A percentile compares a stretch with the other conserved stretches of the same genome.
Evolutionary conservation across 1,284 basidiomycete species (phyloP).

Genomic region (Pyrrhoderma noxium): DNA sequence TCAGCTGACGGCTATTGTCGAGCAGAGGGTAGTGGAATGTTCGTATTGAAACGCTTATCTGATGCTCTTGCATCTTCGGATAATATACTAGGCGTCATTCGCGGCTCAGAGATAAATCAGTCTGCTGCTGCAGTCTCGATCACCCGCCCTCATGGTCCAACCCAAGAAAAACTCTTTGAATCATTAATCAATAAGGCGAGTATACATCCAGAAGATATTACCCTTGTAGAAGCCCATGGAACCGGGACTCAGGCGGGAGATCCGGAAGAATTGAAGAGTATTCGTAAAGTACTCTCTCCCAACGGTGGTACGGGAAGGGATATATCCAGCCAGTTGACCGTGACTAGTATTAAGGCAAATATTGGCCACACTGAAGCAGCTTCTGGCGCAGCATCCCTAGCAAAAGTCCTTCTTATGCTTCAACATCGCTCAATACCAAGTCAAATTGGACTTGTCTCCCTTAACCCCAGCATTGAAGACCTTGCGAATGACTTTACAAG

Average conservation of each 20-base stretch:
- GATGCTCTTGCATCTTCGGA: conserved; percentile 61
- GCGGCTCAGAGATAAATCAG: conserved; percentile 63
- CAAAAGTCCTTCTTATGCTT: conserved; percentile 65
- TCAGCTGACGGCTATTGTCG: conserved; percentile 68
- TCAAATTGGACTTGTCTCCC: conserved; percentile 47
- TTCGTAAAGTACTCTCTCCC: conserved; percentile 46
- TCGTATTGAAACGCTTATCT: conserved; percentile 61
- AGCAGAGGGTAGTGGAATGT: conserved; percentile 59
- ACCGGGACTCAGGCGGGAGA: conserved; percentile 67
- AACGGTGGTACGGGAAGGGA: conserved; percentile 25
- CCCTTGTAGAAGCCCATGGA: conserved; percentile 65
- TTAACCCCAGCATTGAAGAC: conserved; percentile 50
- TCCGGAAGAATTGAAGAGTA: conserved; percentile 53
- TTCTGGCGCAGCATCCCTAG: conserved; percentile 62
- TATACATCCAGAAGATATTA: conserved; percentile 40
- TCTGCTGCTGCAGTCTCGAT: conserved; percentile 57
- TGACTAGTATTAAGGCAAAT: conserved; percentile 65
- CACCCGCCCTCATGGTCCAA: conserved; percentile 59
- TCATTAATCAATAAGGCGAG: conserved; percentile 41
- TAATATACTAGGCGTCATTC: conserved; percentile 58
- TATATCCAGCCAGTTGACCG: conserved; percentile 44
- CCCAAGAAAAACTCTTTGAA: conserved; percentile 48
- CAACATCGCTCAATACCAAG: conserved; percentile 46
- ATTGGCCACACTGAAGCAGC: conserved; percentile 71
- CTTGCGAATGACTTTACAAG: conserved; percentile 41